phyloP scores from a whole-genome alignment of 2,329 filamentous ascomycete genomes.

The Neofusicoccum laricinum region DNA sequence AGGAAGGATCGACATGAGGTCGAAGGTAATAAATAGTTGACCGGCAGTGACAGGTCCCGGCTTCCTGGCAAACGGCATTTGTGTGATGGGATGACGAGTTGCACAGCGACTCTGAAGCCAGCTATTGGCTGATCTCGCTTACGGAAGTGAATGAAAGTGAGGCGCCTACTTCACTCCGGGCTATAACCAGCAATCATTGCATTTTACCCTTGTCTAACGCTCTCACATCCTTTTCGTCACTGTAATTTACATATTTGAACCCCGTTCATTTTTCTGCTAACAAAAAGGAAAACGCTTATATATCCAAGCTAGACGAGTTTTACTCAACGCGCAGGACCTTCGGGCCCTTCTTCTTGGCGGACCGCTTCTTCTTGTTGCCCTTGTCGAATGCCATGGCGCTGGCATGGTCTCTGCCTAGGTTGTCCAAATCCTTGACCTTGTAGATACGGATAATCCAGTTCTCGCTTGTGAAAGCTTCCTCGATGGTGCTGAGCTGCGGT shows the following conservation, averaged over 20 bases:
- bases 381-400: conserved; percentile 67
- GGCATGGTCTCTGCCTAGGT: conserved; percentile 84
- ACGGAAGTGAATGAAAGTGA: background rate
- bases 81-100: background rate
- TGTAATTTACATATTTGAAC: conserved; percentile 5
- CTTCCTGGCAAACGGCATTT: background rate
- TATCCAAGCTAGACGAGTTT: conserved; percentile 18
- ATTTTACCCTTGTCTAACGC: conserved; percentile 7
- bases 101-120: background rate
- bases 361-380: conserved; percentile 81
- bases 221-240: background rate
- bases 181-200: background rate
- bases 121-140: background rate
- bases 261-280: background rate
- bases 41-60: background rate
- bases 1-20: background rate
- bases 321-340: conserved; percentile 71
- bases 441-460: conserved; percentile 99
- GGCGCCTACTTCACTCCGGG: background rate
- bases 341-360: conserved; percentile 67
- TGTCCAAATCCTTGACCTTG: conserved; percentile 99
- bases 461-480: conserved; percentile 97
- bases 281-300: background rate
- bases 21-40: background rate
- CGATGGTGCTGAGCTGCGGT: conserved; percentile 81